phyloP scores from a whole-genome alignment of 2,329 filamentous ascomycete genomes.

The Fusarium incarnatum region DNA sequence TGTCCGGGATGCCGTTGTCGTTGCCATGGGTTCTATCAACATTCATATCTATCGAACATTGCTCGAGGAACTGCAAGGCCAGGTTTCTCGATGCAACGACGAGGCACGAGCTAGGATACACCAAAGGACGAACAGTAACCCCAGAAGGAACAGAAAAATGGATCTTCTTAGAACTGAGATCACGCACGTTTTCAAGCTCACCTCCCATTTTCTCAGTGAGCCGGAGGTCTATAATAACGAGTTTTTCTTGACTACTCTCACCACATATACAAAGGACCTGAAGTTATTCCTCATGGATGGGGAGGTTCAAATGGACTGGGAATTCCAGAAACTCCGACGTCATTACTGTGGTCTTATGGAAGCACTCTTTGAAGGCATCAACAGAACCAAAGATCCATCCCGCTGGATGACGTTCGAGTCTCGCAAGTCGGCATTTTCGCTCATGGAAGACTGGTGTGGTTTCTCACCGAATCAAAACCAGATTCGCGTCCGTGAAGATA shows the following conservation, averaged over 20 bases:
- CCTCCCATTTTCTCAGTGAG: constrained; percentile 86
- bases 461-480: constrained; percentile 92
- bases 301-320: constrained; percentile 94
- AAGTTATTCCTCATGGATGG: constrained; percentile 95
- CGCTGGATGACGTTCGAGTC: constrained; percentile 98
- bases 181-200: constrained; percentile 95
- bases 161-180: constrained; percentile 93
- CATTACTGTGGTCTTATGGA: constrained; percentile 97
- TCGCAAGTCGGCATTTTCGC: constrained; percentile 90
- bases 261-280: constrained; percentile 89
- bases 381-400: constrained; percentile 83
- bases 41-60: constrained; percentile 91
- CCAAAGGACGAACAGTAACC: constrained; percentile 84
- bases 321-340: constrained; percentile 89
- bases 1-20: constrained; percentile 89
- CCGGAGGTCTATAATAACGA: constrained; percentile 85
- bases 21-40: constrained; percentile 94
- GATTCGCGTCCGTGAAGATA: constrained; percentile 84
- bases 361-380: constrained; percentile 91
- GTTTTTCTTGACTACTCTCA: constrained; percentile 89
- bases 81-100: constrained; percentile 86
- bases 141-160: constrained; percentile 83
- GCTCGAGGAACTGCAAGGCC: constrained; percentile 88
- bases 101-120: constrained; percentile 90
- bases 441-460: constrained; percentile 99